phyloP scores from a whole-genome alignment of 768 basidiomycete genomes.

The Neoboletus subvelutipes region DNA sequence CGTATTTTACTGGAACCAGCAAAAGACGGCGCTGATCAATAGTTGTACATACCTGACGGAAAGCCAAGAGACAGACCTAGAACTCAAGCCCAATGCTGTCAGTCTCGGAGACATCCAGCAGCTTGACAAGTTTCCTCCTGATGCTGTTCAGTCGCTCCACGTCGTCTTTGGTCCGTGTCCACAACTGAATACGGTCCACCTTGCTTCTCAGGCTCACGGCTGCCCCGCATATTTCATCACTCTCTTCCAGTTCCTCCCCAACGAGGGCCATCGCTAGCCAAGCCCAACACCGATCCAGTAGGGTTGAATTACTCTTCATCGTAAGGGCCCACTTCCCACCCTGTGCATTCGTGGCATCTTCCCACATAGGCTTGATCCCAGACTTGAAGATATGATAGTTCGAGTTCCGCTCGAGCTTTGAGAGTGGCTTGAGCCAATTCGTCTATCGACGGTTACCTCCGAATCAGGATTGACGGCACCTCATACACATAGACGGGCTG shows the following conservation, averaged over 20 bases:
- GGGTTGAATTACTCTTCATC: constrained; percentile 77
- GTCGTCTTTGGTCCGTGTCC: constrained; percentile 85
- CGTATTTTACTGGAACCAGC: constrained; percentile 63
- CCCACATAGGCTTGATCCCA: constrained; percentile 97
- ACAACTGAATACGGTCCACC: constrained; percentile 88
- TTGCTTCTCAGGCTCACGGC: constrained; percentile 86
- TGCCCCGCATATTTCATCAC: constrained; percentile 77
- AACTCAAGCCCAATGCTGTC: constrained; percentile 88
- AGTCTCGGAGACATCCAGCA: constrained; percentile 80
- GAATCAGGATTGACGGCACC: too few species aligned
- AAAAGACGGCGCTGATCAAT: not conserved
- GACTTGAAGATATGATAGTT: constrained; percentile 96
- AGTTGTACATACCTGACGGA: not conserved
- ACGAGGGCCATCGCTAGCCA: constrained; percentile 92
- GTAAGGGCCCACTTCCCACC: constrained; percentile 96
- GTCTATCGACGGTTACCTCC: too few species aligned
- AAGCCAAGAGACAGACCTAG: constrained; percentile 54
- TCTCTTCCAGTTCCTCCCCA: constrained; percentile 59
- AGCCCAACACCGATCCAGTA: constrained; percentile 86
- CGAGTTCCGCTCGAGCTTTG: constrained; percentile 81
- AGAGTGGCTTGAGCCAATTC: constrained; percentile 93
- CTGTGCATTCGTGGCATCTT: constrained; percentile 86
- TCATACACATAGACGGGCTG: too few species aligned
- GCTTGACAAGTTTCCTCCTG: constrained; percentile 77
- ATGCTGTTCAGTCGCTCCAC: constrained; percentile 82